phyloP scores from a whole-genome alignment of 306 rosid genomes.

The Mucuna pruriens region DNA sequence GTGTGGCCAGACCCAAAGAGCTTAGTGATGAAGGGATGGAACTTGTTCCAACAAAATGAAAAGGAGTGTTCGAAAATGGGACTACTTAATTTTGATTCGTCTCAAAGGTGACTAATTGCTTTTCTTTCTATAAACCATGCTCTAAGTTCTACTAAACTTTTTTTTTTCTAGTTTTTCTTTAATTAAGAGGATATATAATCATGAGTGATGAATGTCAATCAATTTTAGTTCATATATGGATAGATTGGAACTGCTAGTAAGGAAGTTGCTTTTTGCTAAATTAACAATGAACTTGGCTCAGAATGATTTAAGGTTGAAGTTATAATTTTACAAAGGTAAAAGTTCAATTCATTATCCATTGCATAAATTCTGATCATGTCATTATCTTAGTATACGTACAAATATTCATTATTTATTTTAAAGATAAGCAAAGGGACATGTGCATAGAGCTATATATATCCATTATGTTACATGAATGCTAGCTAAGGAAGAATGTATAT shows the following conservation, averaged over 20 bases:
- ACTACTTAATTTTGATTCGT: constrained; percentile 60
- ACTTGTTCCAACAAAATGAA: constrained; percentile 77
- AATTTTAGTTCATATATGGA: not conserved
- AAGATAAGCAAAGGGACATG: constrained; percentile 19
- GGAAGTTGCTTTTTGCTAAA: constrained; percentile 17
- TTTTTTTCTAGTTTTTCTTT: not conserved
- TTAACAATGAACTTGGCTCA: not conserved
- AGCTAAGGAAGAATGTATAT: constrained; percentile 1
- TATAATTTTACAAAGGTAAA: constrained; percentile 46
- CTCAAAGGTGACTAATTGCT: too few species aligned
- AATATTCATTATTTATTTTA: constrained; percentile 17
- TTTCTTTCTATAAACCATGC: not conserved
- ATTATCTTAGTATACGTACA: constrained; percentile 41
- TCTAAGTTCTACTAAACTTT: not conserved
- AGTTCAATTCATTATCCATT: constrained; percentile 33
- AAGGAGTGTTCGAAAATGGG: constrained; percentile 79
- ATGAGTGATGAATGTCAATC: constrained; percentile 15
- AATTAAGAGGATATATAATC: not conserved
- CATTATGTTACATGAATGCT: not conserved
- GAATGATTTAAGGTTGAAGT: not conserved
- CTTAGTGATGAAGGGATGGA: constrained; percentile 76
- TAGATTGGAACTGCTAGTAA: not conserved
- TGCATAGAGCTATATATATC: too few species aligned
- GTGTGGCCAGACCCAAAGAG: constrained; percentile 91
- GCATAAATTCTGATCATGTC: constrained; percentile 38